These are phyloP conservation scores for Paraglomus occultum DNA, from an alignment of 192 early-diverging fungal species.

Conservation along the genomic window DNA sequence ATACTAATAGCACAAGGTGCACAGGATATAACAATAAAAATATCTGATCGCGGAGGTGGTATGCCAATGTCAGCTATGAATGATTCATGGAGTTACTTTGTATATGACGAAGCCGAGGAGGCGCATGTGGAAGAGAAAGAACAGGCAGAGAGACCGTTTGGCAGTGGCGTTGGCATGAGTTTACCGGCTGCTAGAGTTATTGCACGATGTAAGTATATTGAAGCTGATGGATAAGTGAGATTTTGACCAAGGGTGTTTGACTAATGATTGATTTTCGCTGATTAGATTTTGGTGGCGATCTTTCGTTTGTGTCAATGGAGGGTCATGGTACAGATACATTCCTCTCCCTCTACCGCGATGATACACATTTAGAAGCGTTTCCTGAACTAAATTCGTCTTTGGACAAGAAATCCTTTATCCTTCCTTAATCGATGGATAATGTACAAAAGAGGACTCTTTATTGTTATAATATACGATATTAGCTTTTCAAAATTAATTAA, in stretches of 20 bases:
- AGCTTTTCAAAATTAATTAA: too few species aligned
- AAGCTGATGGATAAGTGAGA: too few species aligned
- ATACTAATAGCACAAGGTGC: constrained; percentile 57
- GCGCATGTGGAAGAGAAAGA: constrained; percentile 31
- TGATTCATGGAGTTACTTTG: constrained; percentile 53
- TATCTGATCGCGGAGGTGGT: constrained; percentile 65
- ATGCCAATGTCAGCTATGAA: constrained; percentile 55
- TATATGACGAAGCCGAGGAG: constrained; percentile 20
- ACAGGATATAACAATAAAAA: constrained; percentile 63
- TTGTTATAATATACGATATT: too few species aligned
- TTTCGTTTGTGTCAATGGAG: constrained; percentile 65
- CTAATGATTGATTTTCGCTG: too few species aligned
- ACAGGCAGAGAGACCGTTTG: constrained; percentile 30
- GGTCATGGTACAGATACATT: constrained; percentile 62
- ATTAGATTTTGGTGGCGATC: constrained; percentile 56
- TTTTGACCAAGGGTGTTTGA: too few species aligned
- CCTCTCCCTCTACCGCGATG: constrained; percentile 42
- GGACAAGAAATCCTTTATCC: too few species aligned
- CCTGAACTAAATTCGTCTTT: constrained; percentile 29
- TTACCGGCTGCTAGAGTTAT: too few species aligned
- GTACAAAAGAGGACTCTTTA: too few species aligned
- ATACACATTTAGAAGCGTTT: constrained; percentile 39
- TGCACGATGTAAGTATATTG: too few species aligned
- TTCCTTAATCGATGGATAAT: too few species aligned
- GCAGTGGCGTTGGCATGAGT: neutral